phyloP scores from a whole-genome alignment of 106 monocot genomes.

The Posidonia australis region DNA sequence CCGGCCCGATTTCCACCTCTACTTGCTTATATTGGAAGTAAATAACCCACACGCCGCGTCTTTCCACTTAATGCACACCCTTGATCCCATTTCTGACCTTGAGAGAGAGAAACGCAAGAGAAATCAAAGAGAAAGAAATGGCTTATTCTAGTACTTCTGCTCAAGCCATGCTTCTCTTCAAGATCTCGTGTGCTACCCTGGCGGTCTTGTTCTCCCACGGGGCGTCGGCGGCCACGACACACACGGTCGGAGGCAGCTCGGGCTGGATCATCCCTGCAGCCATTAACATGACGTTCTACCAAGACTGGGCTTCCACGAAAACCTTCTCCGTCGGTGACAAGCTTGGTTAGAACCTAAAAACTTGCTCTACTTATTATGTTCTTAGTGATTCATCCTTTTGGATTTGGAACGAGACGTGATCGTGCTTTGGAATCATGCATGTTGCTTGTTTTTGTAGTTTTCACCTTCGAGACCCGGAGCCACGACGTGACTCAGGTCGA shows the following conservation, averaged over 20 bases:
- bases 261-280: not conserved
- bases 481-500: conserved; percentile 40
- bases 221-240: not conserved
- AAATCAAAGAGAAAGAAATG: not conserved
- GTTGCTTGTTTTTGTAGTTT: conserved; percentile 16
- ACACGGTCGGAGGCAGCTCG: not conserved
- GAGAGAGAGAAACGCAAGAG: too few relatives aligned
- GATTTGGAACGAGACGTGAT: too few relatives aligned
- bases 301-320: conserved; percentile 28
- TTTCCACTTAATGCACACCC: too few relatives aligned
- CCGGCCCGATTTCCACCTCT: too few relatives aligned
- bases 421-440: too few relatives aligned
- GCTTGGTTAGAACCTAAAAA: conserved; percentile 11
- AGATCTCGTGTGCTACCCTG: not conserved
- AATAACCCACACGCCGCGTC: too few relatives aligned
- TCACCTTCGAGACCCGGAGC: conserved; percentile 16
- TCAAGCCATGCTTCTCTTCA: not conserved
- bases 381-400: too few relatives aligned
- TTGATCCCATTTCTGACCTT: too few relatives aligned
- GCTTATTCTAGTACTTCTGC: not conserved
- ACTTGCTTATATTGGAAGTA: too few relatives aligned
- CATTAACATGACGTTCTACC: conserved; percentile 7
- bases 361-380: too few relatives aligned
- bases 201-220: not conserved
- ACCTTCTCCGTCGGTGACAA: conserved; percentile 26